These are phyloP conservation scores for Colletotrichum melonis DNA, from an alignment of 2,329 filamentous ascomycete species.

Conservation along the genomic window DNA sequence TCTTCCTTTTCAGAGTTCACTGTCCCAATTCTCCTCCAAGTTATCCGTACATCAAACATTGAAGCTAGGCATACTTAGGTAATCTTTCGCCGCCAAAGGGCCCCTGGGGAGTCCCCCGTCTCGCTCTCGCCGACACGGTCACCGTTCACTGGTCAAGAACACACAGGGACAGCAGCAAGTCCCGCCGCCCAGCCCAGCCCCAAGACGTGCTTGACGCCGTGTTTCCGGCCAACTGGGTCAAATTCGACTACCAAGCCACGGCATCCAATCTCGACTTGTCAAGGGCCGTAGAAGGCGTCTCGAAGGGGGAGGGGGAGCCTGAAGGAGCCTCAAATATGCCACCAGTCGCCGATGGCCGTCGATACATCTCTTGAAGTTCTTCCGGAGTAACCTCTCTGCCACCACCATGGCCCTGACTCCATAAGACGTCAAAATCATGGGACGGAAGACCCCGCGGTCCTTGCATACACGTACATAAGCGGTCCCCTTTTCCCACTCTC, in stretches of 20 bases:
- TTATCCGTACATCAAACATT: background rate
- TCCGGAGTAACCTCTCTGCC: too few relatives aligned
- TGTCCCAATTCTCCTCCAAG: background rate
- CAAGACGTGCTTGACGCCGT: conserved; percentile 28
- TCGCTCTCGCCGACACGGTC: background rate
- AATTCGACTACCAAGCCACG: conserved; percentile 10
- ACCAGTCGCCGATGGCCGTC: background rate
- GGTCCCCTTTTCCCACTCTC: background rate
- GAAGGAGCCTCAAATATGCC: background rate
- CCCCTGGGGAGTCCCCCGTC: background rate
- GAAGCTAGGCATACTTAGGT: background rate
- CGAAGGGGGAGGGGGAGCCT: background rate
- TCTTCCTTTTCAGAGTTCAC: background rate
- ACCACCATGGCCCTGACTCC: background rate
- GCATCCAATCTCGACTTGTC: background rate
- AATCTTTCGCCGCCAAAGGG: background rate
- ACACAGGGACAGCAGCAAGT: background rate
- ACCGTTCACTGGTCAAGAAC: background rate
- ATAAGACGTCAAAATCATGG: background rate
- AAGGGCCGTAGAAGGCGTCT: background rate
- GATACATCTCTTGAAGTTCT: background rate
- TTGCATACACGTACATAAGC: background rate
- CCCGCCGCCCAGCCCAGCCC: conserved; percentile 18
- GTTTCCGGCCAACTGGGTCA: conserved; percentile 20
- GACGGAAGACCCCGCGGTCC: background rate